Percentiles rank a stretch among this genome's conserved stretches.
Conservation (phyloP, 1,139 yeast species). For the Sugiyamaella novakii region DNA sequence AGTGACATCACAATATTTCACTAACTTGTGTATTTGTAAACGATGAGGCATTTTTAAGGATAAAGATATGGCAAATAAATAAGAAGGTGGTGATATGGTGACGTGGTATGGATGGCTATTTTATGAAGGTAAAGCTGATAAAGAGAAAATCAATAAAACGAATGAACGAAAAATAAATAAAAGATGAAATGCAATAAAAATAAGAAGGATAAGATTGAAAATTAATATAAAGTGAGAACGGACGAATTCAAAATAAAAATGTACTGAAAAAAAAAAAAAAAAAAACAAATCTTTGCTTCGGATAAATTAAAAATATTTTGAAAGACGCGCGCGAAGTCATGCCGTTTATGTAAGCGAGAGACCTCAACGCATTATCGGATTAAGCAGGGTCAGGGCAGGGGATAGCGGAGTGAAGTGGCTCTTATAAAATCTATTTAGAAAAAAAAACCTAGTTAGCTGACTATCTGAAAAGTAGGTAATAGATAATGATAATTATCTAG, state of each 20-base stretch:
- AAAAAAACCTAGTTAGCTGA: too few species aligned
- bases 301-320: conserved; percentile 1
- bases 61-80: too few species aligned
- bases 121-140: too few species aligned
- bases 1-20: neutral
- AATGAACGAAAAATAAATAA: neutral
- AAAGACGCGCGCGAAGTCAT: conserved; percentile 1
- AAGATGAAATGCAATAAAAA: neutral
- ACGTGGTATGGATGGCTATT: too few species aligned
- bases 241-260: neutral
- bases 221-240: too few species aligned
- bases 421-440: too few species aligned
- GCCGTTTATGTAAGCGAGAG: conserved; percentile 1
- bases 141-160: too few species aligned
- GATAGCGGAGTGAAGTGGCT: too few species aligned
- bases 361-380: conserved; percentile 2
- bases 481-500: too few species aligned
- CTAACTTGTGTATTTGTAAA: neutral
- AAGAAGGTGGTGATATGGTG: too few species aligned
- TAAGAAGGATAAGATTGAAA: too few species aligned
- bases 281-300: too few species aligned
- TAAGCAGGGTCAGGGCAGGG: neutral
- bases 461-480: neutral
- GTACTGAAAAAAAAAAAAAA: neutral
- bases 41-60: neutral